phyloP scores from a whole-genome alignment of 371 early-diverging fungal genomes.

The Lichtheimia ramosa region DNA sequence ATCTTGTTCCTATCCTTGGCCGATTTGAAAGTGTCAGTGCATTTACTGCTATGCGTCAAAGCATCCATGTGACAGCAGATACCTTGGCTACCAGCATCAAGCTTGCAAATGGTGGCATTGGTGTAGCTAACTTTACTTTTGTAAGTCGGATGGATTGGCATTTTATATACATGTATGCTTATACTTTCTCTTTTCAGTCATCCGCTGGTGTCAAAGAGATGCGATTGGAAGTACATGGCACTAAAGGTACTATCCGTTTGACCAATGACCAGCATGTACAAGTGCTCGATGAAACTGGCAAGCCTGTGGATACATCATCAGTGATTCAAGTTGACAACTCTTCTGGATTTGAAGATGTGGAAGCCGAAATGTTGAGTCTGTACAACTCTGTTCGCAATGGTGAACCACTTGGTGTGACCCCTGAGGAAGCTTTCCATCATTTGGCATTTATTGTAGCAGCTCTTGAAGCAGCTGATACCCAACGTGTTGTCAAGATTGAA shows the following conservation, averaged over 20 bases:
- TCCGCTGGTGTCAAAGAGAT: slow-evolving; percentile 36
- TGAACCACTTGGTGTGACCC: slow-evolving; percentile 27
- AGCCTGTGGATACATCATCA: slow-evolving; percentile 13
- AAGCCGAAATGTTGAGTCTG: slow-evolving; percentile 42
- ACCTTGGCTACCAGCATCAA: slow-evolving; percentile 37
- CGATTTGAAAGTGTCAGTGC: slow-evolving; percentile 36
- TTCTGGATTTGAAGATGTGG: slow-evolving; percentile 42
- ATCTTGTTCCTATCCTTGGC: slow-evolving; percentile 44
- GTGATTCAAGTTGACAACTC: slow-evolving; percentile 16
- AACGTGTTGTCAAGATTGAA: slow-evolving; percentile 16
- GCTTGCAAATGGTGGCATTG: slow-evolving; percentile 38
- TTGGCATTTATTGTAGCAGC: slow-evolving; percentile 46
- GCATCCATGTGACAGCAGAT: slow-evolving; percentile 39
- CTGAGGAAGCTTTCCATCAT: slow-evolving; percentile 46
- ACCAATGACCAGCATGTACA: slow-evolving; percentile 28
- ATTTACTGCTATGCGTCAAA: slow-evolving; percentile 40
- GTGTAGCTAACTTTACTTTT: slow-evolving; percentile 50
- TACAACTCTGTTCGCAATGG: slow-evolving; percentile 30
- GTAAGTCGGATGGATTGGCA: slow-evolving; percentile 23
- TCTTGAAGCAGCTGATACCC: slow-evolving; percentile 38
- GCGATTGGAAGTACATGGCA: slow-evolving; percentile 39
- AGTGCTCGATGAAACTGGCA: slow-evolving; percentile 27
- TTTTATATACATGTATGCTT: background rate
- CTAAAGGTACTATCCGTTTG: slow-evolving; percentile 40
- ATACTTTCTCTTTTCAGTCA: slow-evolving; percentile 23